phyloP scores from a whole-genome alignment of 345 rosid genomes.

The Heritiera fomes region DNA sequence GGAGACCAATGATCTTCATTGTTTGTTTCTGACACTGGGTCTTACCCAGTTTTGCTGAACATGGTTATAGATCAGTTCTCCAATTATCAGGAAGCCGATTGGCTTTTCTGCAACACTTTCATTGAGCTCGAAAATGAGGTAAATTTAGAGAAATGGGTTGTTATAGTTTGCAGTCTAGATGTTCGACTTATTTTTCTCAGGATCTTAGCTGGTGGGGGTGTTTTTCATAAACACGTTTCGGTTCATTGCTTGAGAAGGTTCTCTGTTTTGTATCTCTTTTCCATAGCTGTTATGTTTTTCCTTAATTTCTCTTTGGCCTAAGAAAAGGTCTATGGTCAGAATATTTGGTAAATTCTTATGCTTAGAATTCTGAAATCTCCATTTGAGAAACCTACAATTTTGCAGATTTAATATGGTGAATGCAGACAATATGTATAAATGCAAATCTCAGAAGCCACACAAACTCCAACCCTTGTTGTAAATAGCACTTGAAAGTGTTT shows the following conservation, averaged over 20 bases:
- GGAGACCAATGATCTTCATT: constrained; percentile 38
- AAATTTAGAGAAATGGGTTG: background rate
- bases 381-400: too few species aligned
- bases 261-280: background rate
- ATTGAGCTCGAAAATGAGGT: constrained; percentile 47
- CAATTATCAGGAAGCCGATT: constrained; percentile 31
- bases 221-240: background rate
- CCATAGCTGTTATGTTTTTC: background rate
- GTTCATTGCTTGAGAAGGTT: background rate
- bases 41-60: constrained; percentile 25
- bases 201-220: background rate
- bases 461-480: too few species aligned
- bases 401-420: too few species aligned
- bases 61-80: constrained; percentile 33
- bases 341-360: too few species aligned
- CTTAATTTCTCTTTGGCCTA: too few species aligned
- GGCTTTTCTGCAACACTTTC: constrained; percentile 46
- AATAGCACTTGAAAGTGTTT: background rate
- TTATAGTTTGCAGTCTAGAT: background rate
- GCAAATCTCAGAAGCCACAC: too few species aligned
- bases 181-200: background rate
- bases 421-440: too few species aligned
- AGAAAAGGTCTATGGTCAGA: too few species aligned
- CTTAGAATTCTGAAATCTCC: too few species aligned
- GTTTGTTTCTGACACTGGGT: constrained; percentile 28